Evolutionary conservation across 2,329 filamentous ascomycete species (phyloP), one percentile per base, ranked within the genome.

Genomic region (Neocatenulostroma microsporum): DNA sequence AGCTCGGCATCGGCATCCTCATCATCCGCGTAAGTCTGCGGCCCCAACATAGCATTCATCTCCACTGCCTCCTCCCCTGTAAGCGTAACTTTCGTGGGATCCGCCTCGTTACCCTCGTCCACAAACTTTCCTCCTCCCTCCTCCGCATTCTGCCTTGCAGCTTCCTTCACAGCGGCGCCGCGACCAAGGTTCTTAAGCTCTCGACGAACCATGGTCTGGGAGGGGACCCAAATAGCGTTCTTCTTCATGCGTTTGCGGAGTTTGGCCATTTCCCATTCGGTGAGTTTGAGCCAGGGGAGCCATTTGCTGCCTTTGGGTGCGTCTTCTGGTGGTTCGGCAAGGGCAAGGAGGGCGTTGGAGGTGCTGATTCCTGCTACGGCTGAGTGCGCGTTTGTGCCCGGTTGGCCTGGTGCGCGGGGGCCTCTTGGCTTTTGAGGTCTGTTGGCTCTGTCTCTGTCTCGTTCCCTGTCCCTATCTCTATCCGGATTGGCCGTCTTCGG

Each of bases 221-320:
- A 88, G 0, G 84, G 84, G 3, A 76, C 79, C 84, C 84, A 91
- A 4, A 84, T 80, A 0, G 84, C 82, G 53, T 91, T 91, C 69
- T 91, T 91, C 72, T 91, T 91, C 84, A 91, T 91, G 13, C 82
- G 73, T 62, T 91, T 91, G 42, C 84, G 70, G 6, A 91, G 68
- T 45, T 78, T 75, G 4, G 76, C 77, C 75, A 81, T 78, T 51
- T 81, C 77, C 62, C 72, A 81, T 47, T 80, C 76, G 3, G 77
- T 80, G 44, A 81, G 60, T 39, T 75, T 73, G 49, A 76, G 64
- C 77, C 77, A 81, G 2, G 77, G 77, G 42, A 71, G 62, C 60
- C 73, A 72, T 50, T 72, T 71, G 57, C 74, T 78, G 30, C 77
- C 77, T 17, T 72, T 66, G 36, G 64, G 63, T 6, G 76, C 76